These are phyloP conservation scores for Celoporthe dispersa DNA, from an alignment of 2,329 filamentous ascomycete genomes.

Conservation along the genomic window DNA sequence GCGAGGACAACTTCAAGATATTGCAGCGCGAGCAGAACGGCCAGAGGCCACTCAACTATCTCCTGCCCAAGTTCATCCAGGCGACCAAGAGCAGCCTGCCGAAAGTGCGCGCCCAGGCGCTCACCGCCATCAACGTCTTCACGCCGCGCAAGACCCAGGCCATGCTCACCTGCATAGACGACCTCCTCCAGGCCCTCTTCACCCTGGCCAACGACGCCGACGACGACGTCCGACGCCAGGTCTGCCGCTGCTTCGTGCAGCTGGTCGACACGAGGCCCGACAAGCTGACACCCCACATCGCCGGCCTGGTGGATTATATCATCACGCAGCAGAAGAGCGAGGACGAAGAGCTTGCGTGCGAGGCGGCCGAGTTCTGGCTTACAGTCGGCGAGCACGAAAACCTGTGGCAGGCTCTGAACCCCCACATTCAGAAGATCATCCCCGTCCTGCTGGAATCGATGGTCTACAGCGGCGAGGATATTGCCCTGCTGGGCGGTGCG, in stretches of 20 bases:
- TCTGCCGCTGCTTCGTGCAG: slow-evolving; percentile 91
- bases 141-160: slow-evolving; percentile 83
- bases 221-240: slow-evolving; percentile 85
- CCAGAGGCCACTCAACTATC: slow-evolving; percentile 82
- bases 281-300: slow-evolving; percentile 86
- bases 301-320: slow-evolving; percentile 90
- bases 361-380: slow-evolving; percentile 97
- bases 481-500: slow-evolving; percentile 79
- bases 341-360: slow-evolving; percentile 87
- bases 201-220: slow-evolving; percentile 76
- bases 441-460: slow-evolving; percentile 92
- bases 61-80: slow-evolving; percentile 88
- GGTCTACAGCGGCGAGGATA: slow-evolving; percentile 95
- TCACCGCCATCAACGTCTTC: slow-evolving; percentile 90
- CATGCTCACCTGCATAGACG: slow-evolving; percentile 78
- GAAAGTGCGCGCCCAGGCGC: slow-evolving; percentile 78
- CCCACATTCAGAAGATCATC: slow-evolving; percentile 82
- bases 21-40: slow-evolving; percentile 88
- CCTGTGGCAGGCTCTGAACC: slow-evolving; percentile 75
- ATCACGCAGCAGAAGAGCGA: slow-evolving; percentile 85
- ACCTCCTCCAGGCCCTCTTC: slow-evolving; percentile 82
- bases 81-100: slow-evolving; percentile 78
- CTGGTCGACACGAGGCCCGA: slow-evolving; percentile 89
- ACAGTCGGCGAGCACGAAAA: slow-evolving; percentile 86
- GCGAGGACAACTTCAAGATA: slow-evolving; percentile 89